Conservation (phyloP, 2,329 filamentous ascomycete genomes). For the Trichoderma polysporum region DNA sequence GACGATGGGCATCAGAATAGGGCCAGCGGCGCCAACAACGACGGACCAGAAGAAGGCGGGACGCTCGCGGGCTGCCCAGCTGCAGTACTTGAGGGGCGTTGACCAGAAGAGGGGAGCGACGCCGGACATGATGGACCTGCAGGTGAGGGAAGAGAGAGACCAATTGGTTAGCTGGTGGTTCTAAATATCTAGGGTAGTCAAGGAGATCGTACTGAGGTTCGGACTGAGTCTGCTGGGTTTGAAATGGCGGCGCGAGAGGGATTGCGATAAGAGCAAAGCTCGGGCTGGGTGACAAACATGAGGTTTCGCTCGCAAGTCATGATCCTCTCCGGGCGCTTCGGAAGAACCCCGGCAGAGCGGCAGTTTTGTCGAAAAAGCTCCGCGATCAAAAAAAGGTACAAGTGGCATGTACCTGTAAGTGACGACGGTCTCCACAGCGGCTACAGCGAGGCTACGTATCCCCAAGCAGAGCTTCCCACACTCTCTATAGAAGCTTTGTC, state of each 20-base stretch:
- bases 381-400: not conserved
- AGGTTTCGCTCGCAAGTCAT: not conserved
- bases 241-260: not conserved
- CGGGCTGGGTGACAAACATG: not conserved
- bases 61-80: slow-evolving; percentile 84
- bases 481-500: not conserved
- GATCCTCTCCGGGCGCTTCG: not conserved
- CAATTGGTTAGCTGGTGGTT: not conserved
- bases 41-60: slow-evolving; percentile 90
- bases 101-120: slow-evolving; percentile 80
- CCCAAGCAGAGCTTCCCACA: slow-evolving; percentile 25
- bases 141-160: not conserved
- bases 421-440: slow-evolving; percentile 15
- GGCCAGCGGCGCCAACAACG: slow-evolving; percentile 70
- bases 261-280: not conserved
- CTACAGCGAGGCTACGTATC: slow-evolving; percentile 39
- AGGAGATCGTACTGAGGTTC: not conserved
- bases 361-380: not conserved
- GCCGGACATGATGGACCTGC: slow-evolving; percentile 55
- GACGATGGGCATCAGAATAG: slow-evolving; percentile 66
- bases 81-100: slow-evolving; percentile 77
- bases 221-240: not conserved
- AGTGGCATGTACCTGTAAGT: not conserved
- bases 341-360: not conserved
- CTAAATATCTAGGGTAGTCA: too few species aligned